Percentiles rank a stretch among this genome's conserved stretches.
Conservation (phyloP, 345 rosid species). For the Microcos paniculata region DNA sequence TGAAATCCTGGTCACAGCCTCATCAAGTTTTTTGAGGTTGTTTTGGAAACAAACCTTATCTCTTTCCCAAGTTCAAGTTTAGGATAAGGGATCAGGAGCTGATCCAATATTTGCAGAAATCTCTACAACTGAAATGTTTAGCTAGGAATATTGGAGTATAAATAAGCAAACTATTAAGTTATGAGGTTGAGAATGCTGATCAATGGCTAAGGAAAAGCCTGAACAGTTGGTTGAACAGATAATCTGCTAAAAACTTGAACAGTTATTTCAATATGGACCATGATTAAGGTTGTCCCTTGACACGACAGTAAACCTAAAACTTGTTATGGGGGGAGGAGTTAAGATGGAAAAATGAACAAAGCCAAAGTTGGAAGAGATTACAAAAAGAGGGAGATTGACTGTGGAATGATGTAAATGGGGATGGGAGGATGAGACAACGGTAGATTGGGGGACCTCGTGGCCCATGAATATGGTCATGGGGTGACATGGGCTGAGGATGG, state of each 20-base stretch:
- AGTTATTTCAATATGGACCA: too few species aligned
- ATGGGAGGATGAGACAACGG: background rate
- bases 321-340: background rate
- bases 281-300: too few species aligned
- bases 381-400: background rate
- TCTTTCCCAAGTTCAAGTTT: background rate
- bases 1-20: background rate
- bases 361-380: background rate
- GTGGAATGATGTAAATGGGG: background rate
- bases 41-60: background rate
- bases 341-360: background rate
- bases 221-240: background rate
- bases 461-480: background rate
- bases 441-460: background rate
- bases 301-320: too few species aligned
- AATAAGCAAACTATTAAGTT: background rate
- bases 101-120: background rate
- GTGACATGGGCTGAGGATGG: slow-evolving; percentile 11
- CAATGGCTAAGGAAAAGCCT: background rate
- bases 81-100: background rate
- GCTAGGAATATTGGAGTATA: background rate
- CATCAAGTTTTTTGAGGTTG: background rate
- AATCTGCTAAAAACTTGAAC: too few species aligned
- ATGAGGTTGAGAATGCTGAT: background rate
- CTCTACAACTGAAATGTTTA: background rate